Evolutionary conservation across 805 yeast genomes (phyloP).

Genomic region (Saturnispora serradocipensis): DNA sequence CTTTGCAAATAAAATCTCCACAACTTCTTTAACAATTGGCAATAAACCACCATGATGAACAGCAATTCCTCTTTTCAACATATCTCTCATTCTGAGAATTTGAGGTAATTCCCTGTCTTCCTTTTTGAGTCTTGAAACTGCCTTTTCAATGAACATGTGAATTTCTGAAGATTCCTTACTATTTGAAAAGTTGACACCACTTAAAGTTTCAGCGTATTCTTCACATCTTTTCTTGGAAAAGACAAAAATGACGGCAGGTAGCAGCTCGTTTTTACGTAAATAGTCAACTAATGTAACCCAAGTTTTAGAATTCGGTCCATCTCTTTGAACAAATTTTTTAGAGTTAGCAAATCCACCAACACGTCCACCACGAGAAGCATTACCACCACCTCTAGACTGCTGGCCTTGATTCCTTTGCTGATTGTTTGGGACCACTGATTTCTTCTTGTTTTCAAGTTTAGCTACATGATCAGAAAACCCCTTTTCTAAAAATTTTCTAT

Average conservation of each 20-base stretch:
- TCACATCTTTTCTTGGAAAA: constrained; percentile 92
- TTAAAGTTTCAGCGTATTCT: constrained; percentile 75
- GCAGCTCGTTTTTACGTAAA: constrained; percentile 54
- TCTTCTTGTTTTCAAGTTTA: constrained; percentile 33
- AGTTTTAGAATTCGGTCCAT: constrained; percentile 70
- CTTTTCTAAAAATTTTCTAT: constrained; percentile 55
- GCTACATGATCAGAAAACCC: constrained; percentile 58
- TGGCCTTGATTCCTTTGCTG: constrained; percentile 17
- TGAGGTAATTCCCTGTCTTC: constrained; percentile 95
- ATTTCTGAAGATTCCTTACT: constrained; percentile 85
- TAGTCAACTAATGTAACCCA: constrained; percentile 69
- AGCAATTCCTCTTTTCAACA: constrained; percentile 88
- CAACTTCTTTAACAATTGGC: constrained; percentile 87
- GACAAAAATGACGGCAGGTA: constrained; percentile 90
- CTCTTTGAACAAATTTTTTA: constrained; percentile 34
- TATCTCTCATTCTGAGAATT: constrained; percentile 69
- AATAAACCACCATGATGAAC: constrained; percentile 95
- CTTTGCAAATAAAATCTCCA: constrained; percentile 84
- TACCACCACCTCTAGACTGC: constrained; percentile 15
- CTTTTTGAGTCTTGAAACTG: constrained; percentile 75
- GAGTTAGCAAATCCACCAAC: constrained; percentile 24
- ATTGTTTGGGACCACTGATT: constrained; percentile 18
- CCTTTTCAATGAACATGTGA: constrained; percentile 86
- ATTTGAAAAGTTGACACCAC: constrained; percentile 67
- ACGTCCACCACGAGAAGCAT: constrained; percentile 27